These are phyloP conservation scores for Echria macrotheca DNA, from an alignment of 495 filamentous ascomycete species.

Conservation along the genomic window DNA sequence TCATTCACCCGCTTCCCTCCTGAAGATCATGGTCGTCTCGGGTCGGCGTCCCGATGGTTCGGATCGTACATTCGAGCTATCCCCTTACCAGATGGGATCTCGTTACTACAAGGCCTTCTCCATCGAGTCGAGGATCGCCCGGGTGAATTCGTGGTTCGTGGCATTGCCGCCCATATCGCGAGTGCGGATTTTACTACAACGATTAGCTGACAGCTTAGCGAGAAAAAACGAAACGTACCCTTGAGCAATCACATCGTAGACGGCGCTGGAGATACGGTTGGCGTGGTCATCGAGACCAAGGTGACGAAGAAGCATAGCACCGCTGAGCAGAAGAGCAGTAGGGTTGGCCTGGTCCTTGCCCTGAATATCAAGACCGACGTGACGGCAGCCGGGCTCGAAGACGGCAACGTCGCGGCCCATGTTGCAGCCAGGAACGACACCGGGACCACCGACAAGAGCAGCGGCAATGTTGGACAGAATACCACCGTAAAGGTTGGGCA, in stretches of 20 bases:
- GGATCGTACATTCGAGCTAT: too few species aligned
- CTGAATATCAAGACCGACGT: constrained; percentile 98
- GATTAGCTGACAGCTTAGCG: constrained; percentile 9
- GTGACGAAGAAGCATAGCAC: constrained; percentile 93
- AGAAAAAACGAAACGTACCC: constrained; percentile 56
- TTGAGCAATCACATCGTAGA: constrained; percentile 92
- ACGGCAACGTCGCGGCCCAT: constrained; percentile 98
- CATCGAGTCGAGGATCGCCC: constrained; percentile 90
- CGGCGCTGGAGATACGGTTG: constrained; percentile 93
- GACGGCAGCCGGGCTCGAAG: constrained; percentile 97
- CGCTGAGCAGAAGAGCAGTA: constrained; percentile 88
- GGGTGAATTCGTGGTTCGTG: constrained; percentile 91
- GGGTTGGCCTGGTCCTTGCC: constrained; percentile 99
- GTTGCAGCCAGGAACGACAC: constrained; percentile 96
- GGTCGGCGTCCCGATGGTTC: neutral
- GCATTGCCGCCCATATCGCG: constrained; percentile 89
- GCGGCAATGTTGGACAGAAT: constrained; percentile 98
- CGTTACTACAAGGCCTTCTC: constrained; percentile 47
- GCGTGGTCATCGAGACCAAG: constrained; percentile 95
- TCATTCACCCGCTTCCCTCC: constrained; percentile 5
- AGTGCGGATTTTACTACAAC: constrained; percentile 68
- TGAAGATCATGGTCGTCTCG: neutral
- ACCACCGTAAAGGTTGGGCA: constrained; percentile 98
- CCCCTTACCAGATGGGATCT: too few species aligned
- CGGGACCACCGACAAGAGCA: constrained; percentile 95